Base-by-base conservation (phyloP, 208 protist genomes). In the Angomonas deanei region DNA sequence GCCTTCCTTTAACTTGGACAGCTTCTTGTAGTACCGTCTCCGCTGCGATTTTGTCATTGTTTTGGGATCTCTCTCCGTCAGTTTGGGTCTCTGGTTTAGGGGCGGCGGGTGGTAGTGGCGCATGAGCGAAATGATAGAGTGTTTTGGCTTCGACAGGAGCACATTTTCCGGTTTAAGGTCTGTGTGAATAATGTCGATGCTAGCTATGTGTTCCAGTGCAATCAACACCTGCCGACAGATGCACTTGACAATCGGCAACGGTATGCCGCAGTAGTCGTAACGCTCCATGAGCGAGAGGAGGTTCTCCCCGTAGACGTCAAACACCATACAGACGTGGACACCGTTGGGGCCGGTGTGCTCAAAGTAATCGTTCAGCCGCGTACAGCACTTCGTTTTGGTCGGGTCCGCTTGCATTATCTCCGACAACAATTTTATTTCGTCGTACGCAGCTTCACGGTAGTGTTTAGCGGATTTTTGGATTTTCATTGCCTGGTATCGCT, bases 161-260 rank as follows among this genome's bases (percentile, higher is more conserved):
- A 98, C 91, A 64, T 98, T 98, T 74, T 98, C 97, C 1, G 97
- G 91, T 68, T 99, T 99, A 19, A 99, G 64, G 70, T 99, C 97
- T 0, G 97, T 99, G 83, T 99, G 97, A 56, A 98, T 97, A 70
- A 99, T 97, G 50, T 90, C 60, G 50, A 97, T 89, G 5, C 58
- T 70, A 75, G 98, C 94, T 11, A 99, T 74, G 78, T 98, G 97
- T 48, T 98, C 92, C 6, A 99, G 78, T 4, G 73, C 96, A 17
- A 94, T 71, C n/a, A 96, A 83, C 21, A 97, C 81, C 70, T 96
- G 87, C 15, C 76, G 69, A 13, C 82, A 68, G 48, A 99, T 98
- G 61, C 70, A 77, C 76, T 97, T 97, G 6, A 99, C 96, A 34
- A 98, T 81, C 0, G 83, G 72, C 15, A 98, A 65, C 5, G 97